Percentiles rank a stretch among this genome's conserved stretches.
Conservation (phyloP, 106 monocot genomes). For the Apostasia shenzhenica region DNA sequence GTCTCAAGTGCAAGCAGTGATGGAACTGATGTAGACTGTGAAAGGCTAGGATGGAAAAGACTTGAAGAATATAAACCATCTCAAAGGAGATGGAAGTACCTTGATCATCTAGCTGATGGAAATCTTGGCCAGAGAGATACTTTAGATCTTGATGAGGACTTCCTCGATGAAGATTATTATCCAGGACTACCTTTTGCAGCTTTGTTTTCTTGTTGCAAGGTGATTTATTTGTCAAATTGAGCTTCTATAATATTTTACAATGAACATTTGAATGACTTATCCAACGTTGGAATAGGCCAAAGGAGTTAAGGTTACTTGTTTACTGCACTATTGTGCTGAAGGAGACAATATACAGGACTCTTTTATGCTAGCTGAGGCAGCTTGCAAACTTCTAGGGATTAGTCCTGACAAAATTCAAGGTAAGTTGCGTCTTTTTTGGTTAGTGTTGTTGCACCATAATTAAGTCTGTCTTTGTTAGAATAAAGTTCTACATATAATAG, state of each 20-base stretch:
- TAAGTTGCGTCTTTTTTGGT: slow-evolving; percentile 13
- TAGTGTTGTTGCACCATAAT: not conserved
- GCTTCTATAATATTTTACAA: not conserved
- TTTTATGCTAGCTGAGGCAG: slow-evolving; percentile 67
- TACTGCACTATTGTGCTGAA: slow-evolving; percentile 89
- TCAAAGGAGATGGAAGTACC: slow-evolving; percentile 67
- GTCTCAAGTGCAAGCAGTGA: slow-evolving; percentile 56
- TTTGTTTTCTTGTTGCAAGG: slow-evolving; percentile 82
- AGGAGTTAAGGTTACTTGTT: slow-evolving; percentile 86
- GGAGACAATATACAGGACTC: slow-evolving; percentile 92
- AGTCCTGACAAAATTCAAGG: slow-evolving; percentile 38
- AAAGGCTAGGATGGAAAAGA: slow-evolving; percentile 80
- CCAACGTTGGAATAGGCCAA: slow-evolving; percentile 40
- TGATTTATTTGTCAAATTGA: slow-evolving; percentile 6
- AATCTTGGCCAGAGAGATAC: slow-evolving; percentile 27
- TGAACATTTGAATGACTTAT: not conserved
- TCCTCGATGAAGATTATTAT: slow-evolving; percentile 75
- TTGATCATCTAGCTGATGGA: slow-evolving; percentile 49
- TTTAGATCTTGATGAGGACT: slow-evolving; percentile 39
- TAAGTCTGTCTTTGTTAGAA: not conserved
- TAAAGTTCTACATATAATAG: not conserved
- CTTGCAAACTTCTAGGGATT: slow-evolving; percentile 54
- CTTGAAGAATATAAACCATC: slow-evolving; percentile 68
- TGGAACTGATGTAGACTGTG: slow-evolving; percentile 56
- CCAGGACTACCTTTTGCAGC: slow-evolving; percentile 87